Conservation (phyloP, 805 yeast species). For the Candida pseudofarinosa region DNA sequence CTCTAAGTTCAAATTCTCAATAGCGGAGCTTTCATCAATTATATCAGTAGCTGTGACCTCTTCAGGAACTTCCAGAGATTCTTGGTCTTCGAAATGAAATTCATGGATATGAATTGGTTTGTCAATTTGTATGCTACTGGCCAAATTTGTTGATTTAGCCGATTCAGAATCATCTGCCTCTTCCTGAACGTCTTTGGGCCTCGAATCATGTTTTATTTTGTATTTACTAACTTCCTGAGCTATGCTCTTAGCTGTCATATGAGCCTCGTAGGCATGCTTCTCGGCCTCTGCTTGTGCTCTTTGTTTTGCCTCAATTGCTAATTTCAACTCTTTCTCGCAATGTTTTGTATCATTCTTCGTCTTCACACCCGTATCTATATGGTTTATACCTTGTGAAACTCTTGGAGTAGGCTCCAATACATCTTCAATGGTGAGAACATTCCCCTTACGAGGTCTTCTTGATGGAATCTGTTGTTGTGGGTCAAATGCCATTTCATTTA, state of each 20-base stretch:
- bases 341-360: constrained; percentile 17
- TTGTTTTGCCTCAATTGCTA: constrained; percentile 58
- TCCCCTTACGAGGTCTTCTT: constrained; percentile 49
- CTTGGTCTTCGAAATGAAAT: constrained; percentile 41
- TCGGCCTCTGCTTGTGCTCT: constrained; percentile 56
- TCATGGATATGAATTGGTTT: constrained; percentile 67
- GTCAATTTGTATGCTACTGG: constrained; percentile 48
- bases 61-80: background rate
- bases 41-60: constrained; percentile 7
- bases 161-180: constrained; percentile 7
- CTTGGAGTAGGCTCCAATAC: constrained; percentile 57
- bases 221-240: constrained; percentile 60
- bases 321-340: constrained; percentile 45
- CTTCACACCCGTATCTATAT: constrained; percentile 29
- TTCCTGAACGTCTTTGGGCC: constrained; percentile 7
- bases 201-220: constrained; percentile 17
- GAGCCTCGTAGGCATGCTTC: constrained; percentile 75
- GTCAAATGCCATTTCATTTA: constrained; percentile 67
- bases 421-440: constrained; percentile 60
- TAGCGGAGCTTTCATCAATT: constrained; percentile 12
- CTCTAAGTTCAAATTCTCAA: constrained; percentile 38
- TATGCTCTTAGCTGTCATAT: constrained; percentile 62
- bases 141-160: constrained; percentile 4
- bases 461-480: constrained; percentile 71
- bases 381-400: constrained; percentile 64